Evolutionary conservation across 2,329 filamentous ascomycete genomes (phyloP).

Genomic region (Thelonectria rubi): DNA sequence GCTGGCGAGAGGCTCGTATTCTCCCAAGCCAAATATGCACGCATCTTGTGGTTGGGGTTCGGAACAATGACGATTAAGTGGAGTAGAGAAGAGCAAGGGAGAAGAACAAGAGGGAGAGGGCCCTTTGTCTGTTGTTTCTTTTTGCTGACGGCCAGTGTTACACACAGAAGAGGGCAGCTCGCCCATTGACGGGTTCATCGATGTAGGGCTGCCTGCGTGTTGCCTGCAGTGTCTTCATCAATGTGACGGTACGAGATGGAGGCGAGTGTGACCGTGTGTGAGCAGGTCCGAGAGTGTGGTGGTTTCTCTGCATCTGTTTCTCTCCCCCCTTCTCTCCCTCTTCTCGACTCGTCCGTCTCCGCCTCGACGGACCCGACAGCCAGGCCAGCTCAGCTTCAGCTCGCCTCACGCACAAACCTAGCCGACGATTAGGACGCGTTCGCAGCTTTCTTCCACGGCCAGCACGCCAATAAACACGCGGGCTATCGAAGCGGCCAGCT

Average conservation of each 20-base stretch:
- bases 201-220: slow-evolving; percentile 11
- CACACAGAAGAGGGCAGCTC: neutral
- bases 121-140: neutral
- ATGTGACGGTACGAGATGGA: neutral
- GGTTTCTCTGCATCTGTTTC: too few relatives aligned
- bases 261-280: neutral
- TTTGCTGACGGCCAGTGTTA: neutral
- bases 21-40: slow-evolving; percentile 13
- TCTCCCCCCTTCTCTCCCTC: too few relatives aligned
- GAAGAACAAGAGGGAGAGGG: neutral
- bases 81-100: neutral
- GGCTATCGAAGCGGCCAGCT: neutral
- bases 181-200: slow-evolving; percentile 5
- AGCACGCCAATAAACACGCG: neutral
- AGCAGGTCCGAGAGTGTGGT: neutral
- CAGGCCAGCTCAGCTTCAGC: neutral
- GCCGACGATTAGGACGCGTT: neutral
- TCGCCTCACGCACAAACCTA: neutral
- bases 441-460: neutral
- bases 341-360: too few relatives aligned
- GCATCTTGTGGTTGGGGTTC: slow-evolving; percentile 3
- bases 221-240: slow-evolving; percentile 2
- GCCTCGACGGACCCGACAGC: neutral
- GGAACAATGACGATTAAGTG: neutral
- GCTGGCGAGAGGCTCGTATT: slow-evolving; percentile 20